Evolutionary conservation across 495 filamentous ascomycete genomes (phyloP), one percentile per base, ranked within the genome.

Genomic region (Xylaria curta): DNA sequence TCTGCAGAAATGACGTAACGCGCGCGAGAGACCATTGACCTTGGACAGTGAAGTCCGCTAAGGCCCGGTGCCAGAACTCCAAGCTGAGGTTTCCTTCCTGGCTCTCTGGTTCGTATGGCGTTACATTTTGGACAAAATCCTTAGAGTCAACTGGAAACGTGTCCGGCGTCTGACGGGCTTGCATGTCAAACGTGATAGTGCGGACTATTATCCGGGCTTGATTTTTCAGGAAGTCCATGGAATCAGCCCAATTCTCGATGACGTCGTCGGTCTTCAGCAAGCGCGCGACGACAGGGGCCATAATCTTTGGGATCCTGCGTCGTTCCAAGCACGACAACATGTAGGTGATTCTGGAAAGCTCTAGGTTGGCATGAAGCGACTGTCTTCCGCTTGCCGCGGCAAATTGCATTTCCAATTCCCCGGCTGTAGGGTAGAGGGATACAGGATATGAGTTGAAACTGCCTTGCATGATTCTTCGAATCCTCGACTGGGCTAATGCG

Each of bases 21-120:
- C 65, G 65, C 26, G 28, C 46, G 65, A 33, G 65, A 53, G 56
- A 60, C 56, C 56, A 60, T 60, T 60, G 56, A 31, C 56, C 56
- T 58, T 36, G 24, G 9, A 49, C 46, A 26, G 36, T 68, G 66
- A 69, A 54, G 36, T 69, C 66, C n/a, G 51, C 66, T 31, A 69
- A 44, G 15, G 49, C 56, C 12, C 66, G 66, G 17, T 24, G 51
- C 66, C 66, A 69, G 49, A 69, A 62, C 5, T 53, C 26, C 31
- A 69, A 42, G 46, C 66, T 69, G 26, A 59, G 66, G 31, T 69
- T 59, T 42, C 33, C 47, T 10, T 69, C 56, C 19, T 59, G 28
- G 21, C 51, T 69, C 26, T 69, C 66, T 61, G 59, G 33, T 12
- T 62, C 59, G 21, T 62, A 62, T 7, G 38, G 33, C 1, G 59